Conservation (phyloP, 352 stramenopile species). For the Pythium oligandrum region DNA sequence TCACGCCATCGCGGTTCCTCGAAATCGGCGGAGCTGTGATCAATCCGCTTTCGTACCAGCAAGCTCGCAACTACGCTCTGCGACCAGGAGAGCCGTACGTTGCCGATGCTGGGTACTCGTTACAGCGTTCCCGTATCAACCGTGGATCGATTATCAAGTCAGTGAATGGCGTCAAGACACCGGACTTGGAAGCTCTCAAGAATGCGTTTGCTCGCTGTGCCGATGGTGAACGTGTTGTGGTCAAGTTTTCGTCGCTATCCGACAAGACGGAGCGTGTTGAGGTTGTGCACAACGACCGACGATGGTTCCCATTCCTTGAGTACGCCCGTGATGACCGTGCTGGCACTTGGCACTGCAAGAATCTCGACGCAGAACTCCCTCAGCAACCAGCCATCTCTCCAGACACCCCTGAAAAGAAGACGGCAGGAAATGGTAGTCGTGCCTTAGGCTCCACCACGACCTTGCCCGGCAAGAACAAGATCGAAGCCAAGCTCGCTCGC, state of each 20-base stretch:
- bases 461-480: conserved; percentile 73
- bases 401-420: conserved; percentile 8
- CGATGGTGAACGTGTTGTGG: conserved; percentile 77
- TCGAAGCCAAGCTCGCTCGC: conserved; percentile 77
- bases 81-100: conserved; percentile 72
- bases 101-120: conserved; percentile 85
- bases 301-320: conserved; percentile 90
- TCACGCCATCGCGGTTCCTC: conserved; percentile 83
- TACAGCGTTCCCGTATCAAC: conserved; percentile 82
- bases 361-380: conserved; percentile 29
- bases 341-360: conserved; percentile 77
- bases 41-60: conserved; percentile 87
- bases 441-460: conserved; percentile 74
- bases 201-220: conserved; percentile 67
- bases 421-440: conserved; percentile 19
- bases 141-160: conserved; percentile 84
- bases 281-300: conserved; percentile 84
- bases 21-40: conserved; percentile 86
- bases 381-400: conserved; percentile 3
- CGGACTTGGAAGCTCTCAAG: conserved; percentile 80
- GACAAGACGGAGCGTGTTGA: conserved; percentile 81
- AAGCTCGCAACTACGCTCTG: conserved; percentile 84
- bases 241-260: conserved; percentile 79
- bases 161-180: conserved; percentile 81
- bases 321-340: conserved; percentile 74